Conservation (phyloP, 208 protist genomes). For the Leishmania amazonensis region DNA sequence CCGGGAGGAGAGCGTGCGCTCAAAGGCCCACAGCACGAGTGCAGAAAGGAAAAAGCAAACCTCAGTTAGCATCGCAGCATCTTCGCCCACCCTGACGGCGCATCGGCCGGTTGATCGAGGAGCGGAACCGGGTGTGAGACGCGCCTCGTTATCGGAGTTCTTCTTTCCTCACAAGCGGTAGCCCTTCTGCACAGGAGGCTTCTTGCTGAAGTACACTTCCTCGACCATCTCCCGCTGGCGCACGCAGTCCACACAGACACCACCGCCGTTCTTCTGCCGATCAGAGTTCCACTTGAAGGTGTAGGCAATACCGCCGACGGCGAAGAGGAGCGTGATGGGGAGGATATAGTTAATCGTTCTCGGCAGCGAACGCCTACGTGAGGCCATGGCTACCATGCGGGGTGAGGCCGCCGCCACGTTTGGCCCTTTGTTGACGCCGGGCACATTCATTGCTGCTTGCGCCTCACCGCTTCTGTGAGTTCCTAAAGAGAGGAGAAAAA, state of each 20-base stretch:
- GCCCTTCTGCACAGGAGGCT: conserved; percentile 48
- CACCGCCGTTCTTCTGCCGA: conserved; percentile 62
- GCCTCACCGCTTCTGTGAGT: neutral
- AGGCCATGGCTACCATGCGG: conserved; percentile 32
- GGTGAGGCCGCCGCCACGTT: conserved; percentile 31
- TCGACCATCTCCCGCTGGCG: conserved; percentile 86
- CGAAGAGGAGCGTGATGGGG: conserved; percentile 64
- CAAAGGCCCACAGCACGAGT: neutral
- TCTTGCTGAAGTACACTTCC: conserved; percentile 79
- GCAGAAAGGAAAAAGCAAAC: neutral
- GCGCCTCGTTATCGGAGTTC: neutral
- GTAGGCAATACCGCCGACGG: conserved; percentile 60
- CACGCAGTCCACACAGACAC: conserved; percentile 79
- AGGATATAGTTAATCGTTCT: conserved; percentile 39
- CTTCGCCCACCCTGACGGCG: neutral
- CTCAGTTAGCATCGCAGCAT: neutral
- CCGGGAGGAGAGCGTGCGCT: neutral
- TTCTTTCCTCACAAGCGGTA: conserved; percentile 43
- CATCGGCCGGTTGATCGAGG: neutral
- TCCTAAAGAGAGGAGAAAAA: conserved; percentile 4
- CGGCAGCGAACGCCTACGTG: conserved; percentile 4
- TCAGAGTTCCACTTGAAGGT: conserved; percentile 75
- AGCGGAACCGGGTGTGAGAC: neutral
- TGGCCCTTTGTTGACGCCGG: conserved; percentile 18
- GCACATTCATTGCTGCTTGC: conserved; percentile 27